Evolutionary conservation across 768 basidiomycete genomes (phyloP).

Genomic region (Mycena crocata): DNA sequence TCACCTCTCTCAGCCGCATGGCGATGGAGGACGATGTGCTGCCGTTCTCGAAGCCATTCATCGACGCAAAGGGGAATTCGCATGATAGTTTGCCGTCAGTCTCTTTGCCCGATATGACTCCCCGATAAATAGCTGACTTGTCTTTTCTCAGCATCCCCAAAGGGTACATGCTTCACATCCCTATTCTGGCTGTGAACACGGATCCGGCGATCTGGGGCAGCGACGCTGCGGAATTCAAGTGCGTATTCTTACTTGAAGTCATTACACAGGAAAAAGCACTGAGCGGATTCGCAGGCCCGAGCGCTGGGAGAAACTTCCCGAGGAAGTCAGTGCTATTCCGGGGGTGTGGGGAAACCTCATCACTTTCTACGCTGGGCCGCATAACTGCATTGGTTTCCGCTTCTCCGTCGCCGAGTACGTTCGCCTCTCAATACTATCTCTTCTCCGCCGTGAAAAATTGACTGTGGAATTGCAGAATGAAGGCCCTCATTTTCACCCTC

Average conservation of each 20-base stretch:
- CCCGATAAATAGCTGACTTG: too few species aligned
- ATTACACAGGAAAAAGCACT: background rate
- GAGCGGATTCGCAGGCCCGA: constrained; percentile 57
- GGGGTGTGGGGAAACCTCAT: constrained; percentile 71
- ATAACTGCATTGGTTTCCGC: constrained; percentile 69
- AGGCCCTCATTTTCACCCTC: constrained; percentile 53
- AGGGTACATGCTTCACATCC: constrained; percentile 59
- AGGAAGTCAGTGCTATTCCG: constrained; percentile 59
- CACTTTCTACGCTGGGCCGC: constrained; percentile 71
- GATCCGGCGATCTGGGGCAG: constrained; percentile 69
- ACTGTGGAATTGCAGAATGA: constrained; percentile 40
- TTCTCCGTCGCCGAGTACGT: constrained; percentile 50
- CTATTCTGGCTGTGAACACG: constrained; percentile 39
- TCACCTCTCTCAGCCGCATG: constrained; percentile 53
- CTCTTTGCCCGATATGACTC: background rate
- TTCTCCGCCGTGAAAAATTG: background rate
- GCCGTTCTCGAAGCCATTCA: constrained; percentile 59
- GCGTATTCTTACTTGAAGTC: constrained; percentile 20
- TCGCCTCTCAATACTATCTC: background rate
- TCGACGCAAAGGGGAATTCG: constrained; percentile 54
- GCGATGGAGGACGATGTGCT: constrained; percentile 66
- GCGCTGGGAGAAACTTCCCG: constrained; percentile 65
- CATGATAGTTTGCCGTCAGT: constrained; percentile 49
- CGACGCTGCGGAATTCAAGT: constrained; percentile 72
- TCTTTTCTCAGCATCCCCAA: constrained; percentile 48